Evolutionary conservation across 169 alveolate species (phyloP).

Genomic region (Plasmodium cynomolgi): DNA sequence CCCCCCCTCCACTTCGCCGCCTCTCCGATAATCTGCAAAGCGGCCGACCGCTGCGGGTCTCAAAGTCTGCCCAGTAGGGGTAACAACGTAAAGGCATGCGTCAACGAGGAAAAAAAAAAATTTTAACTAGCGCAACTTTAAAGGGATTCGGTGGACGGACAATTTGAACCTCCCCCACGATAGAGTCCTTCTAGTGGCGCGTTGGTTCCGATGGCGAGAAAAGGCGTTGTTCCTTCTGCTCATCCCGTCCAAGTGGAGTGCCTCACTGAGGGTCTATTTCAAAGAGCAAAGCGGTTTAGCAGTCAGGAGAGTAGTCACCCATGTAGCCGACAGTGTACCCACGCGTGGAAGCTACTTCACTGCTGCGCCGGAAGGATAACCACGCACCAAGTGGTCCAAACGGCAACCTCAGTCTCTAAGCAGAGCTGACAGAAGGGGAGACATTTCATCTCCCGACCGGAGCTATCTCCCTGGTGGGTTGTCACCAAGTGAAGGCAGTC

Average conservation of each 20-base stretch:
- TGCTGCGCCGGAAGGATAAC: no score
- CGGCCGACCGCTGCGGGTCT: neutral
- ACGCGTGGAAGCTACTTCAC: no score
- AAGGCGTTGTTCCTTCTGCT: neutral
- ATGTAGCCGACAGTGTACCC: no score
- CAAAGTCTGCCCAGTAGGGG: neutral
- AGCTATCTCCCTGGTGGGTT: neutral
- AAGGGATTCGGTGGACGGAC: neutral
- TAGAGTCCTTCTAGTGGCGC: neutral
- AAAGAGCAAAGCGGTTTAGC: neutral
- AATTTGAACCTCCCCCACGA: neutral
- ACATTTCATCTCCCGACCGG: neutral
- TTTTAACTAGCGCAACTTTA: neutral
- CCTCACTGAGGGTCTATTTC: neutral
- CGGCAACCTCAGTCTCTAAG: neutral
- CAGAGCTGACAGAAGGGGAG: neutral
- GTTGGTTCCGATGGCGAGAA: neutral
- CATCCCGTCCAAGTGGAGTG: neutral
- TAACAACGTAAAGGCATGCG: neutral
- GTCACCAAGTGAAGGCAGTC: neutral
- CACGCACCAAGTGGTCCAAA: neutral
- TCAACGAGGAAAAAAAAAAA: no score
- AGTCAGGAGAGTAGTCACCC: neutral
- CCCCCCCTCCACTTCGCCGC: neutral
- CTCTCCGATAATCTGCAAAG: neutral